phyloP scores from a whole-genome alignment of 2,329 filamentous ascomycete species.

The Aspergillus udagawae region DNA sequence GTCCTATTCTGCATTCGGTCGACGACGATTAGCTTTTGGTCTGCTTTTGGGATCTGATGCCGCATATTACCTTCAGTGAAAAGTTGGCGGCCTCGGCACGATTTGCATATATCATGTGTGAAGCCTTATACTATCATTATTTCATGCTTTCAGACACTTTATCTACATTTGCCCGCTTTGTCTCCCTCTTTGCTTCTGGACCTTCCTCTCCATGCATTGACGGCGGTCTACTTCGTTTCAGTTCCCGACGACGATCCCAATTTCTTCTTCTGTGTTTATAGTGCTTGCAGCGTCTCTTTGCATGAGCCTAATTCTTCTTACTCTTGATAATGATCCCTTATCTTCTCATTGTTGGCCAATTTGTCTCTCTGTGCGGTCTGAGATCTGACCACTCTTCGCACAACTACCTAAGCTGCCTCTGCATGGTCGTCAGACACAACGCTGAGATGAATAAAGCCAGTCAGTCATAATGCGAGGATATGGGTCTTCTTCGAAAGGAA shows the following conservation, averaged over 20 bases:
- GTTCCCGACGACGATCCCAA: background rate
- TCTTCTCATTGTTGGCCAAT: background rate
- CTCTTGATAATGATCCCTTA: background rate
- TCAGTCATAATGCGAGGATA: background rate
- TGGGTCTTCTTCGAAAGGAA: background rate
- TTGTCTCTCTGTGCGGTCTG: background rate
- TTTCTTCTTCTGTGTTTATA: background rate
- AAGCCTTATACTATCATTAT: slow-evolving; percentile 6
- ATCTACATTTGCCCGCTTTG: slow-evolving; percentile 1
- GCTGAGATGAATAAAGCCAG: background rate
- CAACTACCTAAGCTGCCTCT: background rate
- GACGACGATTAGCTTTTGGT: slow-evolving; percentile 4
- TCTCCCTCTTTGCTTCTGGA: background rate
- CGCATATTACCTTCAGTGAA: slow-evolving; percentile 11
- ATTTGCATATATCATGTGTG: slow-evolving; percentile 19
- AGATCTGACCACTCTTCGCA: background rate
- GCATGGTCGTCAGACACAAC: background rate
- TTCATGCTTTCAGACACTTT: slow-evolving; percentile 12
- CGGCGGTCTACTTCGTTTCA: background rate
- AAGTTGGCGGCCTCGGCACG: slow-evolving; percentile 19
- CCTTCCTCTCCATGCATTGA: background rate
- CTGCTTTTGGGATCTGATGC: slow-evolving; percentile 11
- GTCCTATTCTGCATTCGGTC: slow-evolving; percentile 14
- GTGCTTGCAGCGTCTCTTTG: background rate
- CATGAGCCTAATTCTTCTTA: background rate